Percentiles rank a stretch among this genome's conserved stretches.
Evolutionary conservation across 176 grass and related monocot genomes (phyloP).

Genomic region (Thalia dealbata): DNA sequence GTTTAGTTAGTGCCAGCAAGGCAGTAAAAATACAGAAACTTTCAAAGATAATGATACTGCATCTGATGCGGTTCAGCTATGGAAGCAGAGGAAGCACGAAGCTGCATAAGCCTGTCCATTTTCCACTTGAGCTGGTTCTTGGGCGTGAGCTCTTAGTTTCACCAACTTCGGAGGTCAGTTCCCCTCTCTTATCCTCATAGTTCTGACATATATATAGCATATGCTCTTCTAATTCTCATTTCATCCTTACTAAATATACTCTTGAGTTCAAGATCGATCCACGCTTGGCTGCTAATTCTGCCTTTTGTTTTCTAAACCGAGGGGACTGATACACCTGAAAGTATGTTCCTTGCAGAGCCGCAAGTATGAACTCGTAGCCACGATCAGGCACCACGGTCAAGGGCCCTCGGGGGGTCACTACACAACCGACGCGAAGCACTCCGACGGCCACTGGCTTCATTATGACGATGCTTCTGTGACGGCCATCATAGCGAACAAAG

Average conservation of each 20-base stretch:
- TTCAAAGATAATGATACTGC: constrained; percentile 85
- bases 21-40: constrained; percentile 58
- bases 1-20: constrained; percentile 64
- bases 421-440: constrained; percentile 58
- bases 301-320: background rate
- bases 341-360: constrained; percentile 41
- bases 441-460: constrained; percentile 50
- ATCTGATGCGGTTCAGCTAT: constrained; percentile 94
- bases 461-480: constrained; percentile 53
- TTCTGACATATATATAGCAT: background rate
- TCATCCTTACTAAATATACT: background rate
- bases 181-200: background rate
- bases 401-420: constrained; percentile 72
- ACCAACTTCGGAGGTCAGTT: constrained; percentile 27
- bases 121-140: constrained; percentile 58
- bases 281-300: too few relatives aligned
- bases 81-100: constrained; percentile 60
- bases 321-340: background rate
- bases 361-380: constrained; percentile 79
- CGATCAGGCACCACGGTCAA: constrained; percentile 72
- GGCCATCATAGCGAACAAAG: constrained; percentile 32
- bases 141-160: constrained; percentile 54
- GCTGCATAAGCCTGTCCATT: constrained; percentile 55
- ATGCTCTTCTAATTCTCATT: background rate
- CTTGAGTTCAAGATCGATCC: background rate